Conservation (phyloP, 225 moss, liverwort and hornwort species). For the Pseudisothecium myosuroides region DNA sequence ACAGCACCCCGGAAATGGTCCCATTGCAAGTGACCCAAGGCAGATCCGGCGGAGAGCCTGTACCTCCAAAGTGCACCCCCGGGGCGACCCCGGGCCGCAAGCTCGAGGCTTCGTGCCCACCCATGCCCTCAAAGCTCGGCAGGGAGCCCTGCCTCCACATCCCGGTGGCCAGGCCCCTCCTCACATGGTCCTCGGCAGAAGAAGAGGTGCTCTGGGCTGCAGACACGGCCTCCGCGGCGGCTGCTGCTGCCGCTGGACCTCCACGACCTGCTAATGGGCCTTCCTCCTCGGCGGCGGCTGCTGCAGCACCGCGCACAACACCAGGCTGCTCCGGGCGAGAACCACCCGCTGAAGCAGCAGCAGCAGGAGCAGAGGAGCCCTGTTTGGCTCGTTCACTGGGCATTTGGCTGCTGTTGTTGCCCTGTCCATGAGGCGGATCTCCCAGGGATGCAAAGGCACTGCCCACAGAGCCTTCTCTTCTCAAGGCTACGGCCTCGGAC, state of each 20-base stretch:
- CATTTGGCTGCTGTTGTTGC: background rate
- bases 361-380: background rate
- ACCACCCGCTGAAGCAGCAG: background rate
- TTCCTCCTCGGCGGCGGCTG: background rate
- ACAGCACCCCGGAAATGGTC: conserved; percentile 64
- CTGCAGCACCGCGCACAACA: background rate
- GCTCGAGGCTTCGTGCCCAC: conserved; percentile 46
- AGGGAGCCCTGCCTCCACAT: conserved; percentile 37
- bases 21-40: conserved; percentile 88
- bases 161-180: conserved; percentile 18
- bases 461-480: conserved; percentile 33
- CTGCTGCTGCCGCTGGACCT: background rate
- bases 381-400: conserved; percentile 1
- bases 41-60: conserved; percentile 57
- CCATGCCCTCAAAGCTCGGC: conserved; percentile 45
- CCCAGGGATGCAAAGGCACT: conserved; percentile 40
- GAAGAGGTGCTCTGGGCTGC: conserved; percentile 14
- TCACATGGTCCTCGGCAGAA: conserved; percentile 4
- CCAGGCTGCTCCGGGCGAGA: background rate
- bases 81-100: conserved; percentile 52
- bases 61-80: conserved; percentile 62
- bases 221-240: background rate
- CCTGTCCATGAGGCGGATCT: conserved; percentile 4
- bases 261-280: background rate
- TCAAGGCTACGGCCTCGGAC: conserved; percentile 30